Evolutionary conservation across 1,284 basidiomycete species (phyloP).

Genomic region (Pseudozyma flocculosa): DNA sequence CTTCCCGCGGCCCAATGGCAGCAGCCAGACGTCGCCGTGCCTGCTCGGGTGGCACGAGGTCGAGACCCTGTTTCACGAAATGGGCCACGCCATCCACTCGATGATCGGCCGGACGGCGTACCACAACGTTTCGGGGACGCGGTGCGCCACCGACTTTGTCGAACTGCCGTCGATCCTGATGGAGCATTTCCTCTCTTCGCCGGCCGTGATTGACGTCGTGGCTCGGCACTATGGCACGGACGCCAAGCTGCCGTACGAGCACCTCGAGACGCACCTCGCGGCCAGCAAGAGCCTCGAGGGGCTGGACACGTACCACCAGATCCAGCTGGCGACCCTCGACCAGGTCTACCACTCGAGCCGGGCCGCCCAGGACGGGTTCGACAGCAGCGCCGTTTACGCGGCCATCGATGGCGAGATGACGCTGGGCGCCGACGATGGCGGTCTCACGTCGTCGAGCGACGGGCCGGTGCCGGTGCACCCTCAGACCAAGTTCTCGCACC

Average conservation of each 20-base stretch:
- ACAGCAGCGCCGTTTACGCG: slow-evolving; percentile 66
- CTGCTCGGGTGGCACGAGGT: slow-evolving; percentile 90
- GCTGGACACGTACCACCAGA: slow-evolving; percentile 84
- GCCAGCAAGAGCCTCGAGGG: slow-evolving; percentile 36
- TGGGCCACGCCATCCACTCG: slow-evolving; percentile 99
- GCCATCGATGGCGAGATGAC: slow-evolving; percentile 26
- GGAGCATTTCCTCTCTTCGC: slow-evolving; percentile 90
- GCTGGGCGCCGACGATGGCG: slow-evolving; percentile 6
- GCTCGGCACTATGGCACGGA: slow-evolving; percentile 65
- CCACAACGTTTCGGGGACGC: slow-evolving; percentile 95
- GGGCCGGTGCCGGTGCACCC: slow-evolving; percentile 51
- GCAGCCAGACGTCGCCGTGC: slow-evolving; percentile 69
- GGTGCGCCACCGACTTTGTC: slow-evolving; percentile 98
- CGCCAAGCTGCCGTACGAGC: slow-evolving; percentile 71
- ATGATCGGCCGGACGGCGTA: slow-evolving; percentile 98
- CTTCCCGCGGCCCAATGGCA: slow-evolving; percentile 70
- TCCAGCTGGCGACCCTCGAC: slow-evolving; percentile 84
- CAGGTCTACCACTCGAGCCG: slow-evolving; percentile 80
- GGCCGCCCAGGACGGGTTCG: slow-evolving; percentile 61
- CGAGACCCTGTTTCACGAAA: slow-evolving; percentile 93
- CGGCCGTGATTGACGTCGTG: slow-evolving; percentile 78
- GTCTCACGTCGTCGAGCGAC: background rate
- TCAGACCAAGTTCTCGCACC: slow-evolving; percentile 92
- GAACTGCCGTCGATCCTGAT: slow-evolving; percentile 97
- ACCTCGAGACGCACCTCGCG: slow-evolving; percentile 57